Percentiles rank a stretch among this genome's conserved stretches.
Evolutionary conservation across 202 grass and related monocot species (phyloP).

Genomic region (Dendrocalamus latiflorus): DNA sequence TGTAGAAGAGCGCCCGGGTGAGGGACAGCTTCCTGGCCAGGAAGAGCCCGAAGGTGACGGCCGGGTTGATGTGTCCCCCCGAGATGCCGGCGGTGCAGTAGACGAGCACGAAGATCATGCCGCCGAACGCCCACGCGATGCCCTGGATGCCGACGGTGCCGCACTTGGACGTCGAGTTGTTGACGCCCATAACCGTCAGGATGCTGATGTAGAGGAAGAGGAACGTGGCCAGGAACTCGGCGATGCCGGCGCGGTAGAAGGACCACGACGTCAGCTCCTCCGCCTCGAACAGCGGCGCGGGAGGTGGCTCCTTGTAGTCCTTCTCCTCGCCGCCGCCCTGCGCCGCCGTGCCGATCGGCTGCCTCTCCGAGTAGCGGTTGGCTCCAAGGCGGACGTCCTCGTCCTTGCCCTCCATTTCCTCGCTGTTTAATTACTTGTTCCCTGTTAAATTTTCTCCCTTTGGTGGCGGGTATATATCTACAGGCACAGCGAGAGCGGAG

Average conservation of each 20-base stretch:
- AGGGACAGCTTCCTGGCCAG: conserved; percentile 71
- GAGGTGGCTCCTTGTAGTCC: conserved; percentile 77
- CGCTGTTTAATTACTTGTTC: too few relatives aligned
- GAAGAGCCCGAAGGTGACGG: conserved; percentile 79
- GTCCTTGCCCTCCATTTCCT: conserved; percentile 69
- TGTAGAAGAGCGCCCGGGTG: conserved; percentile 61
- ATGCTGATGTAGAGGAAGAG: conserved; percentile 85
- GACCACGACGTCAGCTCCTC: conserved; percentile 73
- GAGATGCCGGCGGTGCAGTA: conserved; percentile 88
- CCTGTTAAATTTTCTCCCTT: too few relatives aligned
- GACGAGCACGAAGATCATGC: conserved; percentile 77
- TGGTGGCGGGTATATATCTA: too few relatives aligned
- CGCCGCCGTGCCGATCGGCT: conserved; percentile 80
- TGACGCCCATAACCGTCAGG: conserved; percentile 67
- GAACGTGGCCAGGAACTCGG: conserved; percentile 74
- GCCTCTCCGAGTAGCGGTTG: conserved; percentile 71
- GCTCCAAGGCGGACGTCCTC: conserved; percentile 74
- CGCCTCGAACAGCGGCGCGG: conserved; percentile 66
- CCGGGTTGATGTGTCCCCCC: not conserved
- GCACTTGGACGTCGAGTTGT: conserved; percentile 45
- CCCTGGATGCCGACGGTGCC: conserved; percentile 74
- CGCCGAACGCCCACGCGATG: conserved; percentile 79
- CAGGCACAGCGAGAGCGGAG: too few relatives aligned
- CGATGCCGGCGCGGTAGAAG: conserved; percentile 37
- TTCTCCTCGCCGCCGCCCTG: conserved; percentile 48